Evolutionary conservation across 495 filamentous ascomycete species (phyloP), one percentile per base, ranked within the genome.

Genomic region (Tuber indicum): DNA sequence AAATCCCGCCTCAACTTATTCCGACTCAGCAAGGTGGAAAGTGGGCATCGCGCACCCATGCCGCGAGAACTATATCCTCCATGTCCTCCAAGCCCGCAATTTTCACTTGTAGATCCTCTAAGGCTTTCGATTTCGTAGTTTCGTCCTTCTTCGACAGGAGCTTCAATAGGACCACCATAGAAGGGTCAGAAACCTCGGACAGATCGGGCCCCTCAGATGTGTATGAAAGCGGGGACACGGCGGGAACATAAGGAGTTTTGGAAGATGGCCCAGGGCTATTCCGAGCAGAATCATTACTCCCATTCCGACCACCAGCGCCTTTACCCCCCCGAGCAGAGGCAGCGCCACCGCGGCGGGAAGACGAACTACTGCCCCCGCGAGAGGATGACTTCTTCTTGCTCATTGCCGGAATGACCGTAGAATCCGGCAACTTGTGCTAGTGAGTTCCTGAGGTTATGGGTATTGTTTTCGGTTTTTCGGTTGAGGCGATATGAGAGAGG

Each of bases 61-160:
- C 92, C 74, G 93, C 91, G 73, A 98, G 84, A 4, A 97, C 86
- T 0, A 89, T 86, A 73, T 96, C 93, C 82, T 97, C 93, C 21
- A 91, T 84, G 12, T 89, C 91, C 3, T 86, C 88, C 39, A 79
- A 86, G 75, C 75, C 78, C 70, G 86, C 81, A n/a, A 93, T 86
- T 81, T 91, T 88, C 58, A 88, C 83, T 70, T 91, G 88, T 46
- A 99, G 84, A 66, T 97, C 95, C 74, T 98, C 95, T 72, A 99
- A 84, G 0, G 94, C 96, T 83, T 96, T 97, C n/a, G 91, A 87
- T 81, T 96, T 95, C 43, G 96, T 99, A 21, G 89, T 95, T 75
- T 91, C 91, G 86, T 97, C 94, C 84, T 94, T 97, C 86, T 98
- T 99, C 71, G 90, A 88, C 23, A 97, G 87, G 80, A 94, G 96